Conservation (phyloP, 768 basidiomycete species). For the Xerocomellus amylosporus region DNA sequence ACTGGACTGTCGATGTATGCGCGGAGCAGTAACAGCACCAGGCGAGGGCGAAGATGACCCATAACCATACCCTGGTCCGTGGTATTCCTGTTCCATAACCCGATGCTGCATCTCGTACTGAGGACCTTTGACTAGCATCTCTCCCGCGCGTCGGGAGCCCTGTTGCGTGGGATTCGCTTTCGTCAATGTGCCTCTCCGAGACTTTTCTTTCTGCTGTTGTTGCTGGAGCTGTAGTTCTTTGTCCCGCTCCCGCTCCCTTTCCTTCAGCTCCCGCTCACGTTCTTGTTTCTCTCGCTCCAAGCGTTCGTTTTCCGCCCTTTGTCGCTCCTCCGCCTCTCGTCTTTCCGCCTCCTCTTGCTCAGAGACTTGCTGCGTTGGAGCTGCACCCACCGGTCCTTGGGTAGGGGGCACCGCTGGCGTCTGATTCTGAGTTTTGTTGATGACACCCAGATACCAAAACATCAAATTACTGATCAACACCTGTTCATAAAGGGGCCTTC, state of each 20-base stretch:
- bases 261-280: conserved; percentile 49
- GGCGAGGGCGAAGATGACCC: conserved; percentile 25
- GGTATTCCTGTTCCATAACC: conserved; percentile 88
- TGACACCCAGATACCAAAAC: conserved; percentile 99
- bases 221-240: conserved; percentile 33
- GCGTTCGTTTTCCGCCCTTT: conserved; percentile 40
- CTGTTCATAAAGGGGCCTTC: conserved; percentile 95
- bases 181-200: conserved; percentile 57
- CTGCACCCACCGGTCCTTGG: conserved; percentile 23
- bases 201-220: conserved; percentile 41
- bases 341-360: conserved; percentile 38
- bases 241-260: conserved; percentile 20
- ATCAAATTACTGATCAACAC: conserved; percentile 90
- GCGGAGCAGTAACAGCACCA: conserved; percentile 18
- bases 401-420: conserved; percentile 36
- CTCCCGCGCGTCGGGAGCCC: conserved; percentile 62
- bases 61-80: conserved; percentile 35
- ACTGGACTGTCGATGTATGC: conserved; percentile 26
- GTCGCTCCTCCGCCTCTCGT: conserved; percentile 40
- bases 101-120: conserved; percentile 94
- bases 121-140: conserved; percentile 84
- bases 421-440: conserved; percentile 80
- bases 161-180: conserved; percentile 53
- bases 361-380: conserved; percentile 29
- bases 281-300: conserved; percentile 58